Evolutionary conservation across 2,329 filamentous ascomycete genomes (phyloP), one percentile per base, ranked within the genome.

Genomic region (Fusarium praegraminearum): DNA sequence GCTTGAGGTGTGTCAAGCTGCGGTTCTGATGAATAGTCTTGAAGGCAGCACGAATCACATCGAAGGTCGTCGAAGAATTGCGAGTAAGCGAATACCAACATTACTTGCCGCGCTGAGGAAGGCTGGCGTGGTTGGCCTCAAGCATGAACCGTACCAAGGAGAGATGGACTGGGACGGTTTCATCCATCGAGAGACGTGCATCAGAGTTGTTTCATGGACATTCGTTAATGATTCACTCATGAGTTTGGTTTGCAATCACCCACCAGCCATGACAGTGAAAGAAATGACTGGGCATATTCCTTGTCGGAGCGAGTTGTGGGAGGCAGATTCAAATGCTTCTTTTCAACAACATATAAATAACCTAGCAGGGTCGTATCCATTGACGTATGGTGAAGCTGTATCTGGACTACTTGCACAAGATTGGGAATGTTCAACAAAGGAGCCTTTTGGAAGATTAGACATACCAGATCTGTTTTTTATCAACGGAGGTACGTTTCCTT

Each of bases 281-380:
- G 70, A 73, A n/a, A 67, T 73, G 70, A 15, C 22, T 5, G 65
- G 67, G 5, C 12, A 64, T 30, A 36, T 73, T 0, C 70, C 70
- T 8, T 73, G 70, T 10, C 7, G 13, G 1, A 41, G 49, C 16
- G 38, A 43, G 9, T 24, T 73, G 0, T 73, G 70, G 70, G 65
- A 73, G 18, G 51, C 62, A 5, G 41, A 58, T 12, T 59, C 57
- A 52, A 41, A 24, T 6, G 3, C 5, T 1, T 22, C 7, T 2
- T 73, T 71, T 16, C 53, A 50, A 4, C 2, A 22, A 4, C 9
- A 46, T 22, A 24, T 7, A 4, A 0, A 28, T 16, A 8, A 18
- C 2, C 2, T 28, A 3, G 6, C 1, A 1, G 54, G 22, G 7
- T 28, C 40, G 7, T 30, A 41, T 9, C 46, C 46, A 45, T 41